A percentile compares a stretch with the other conserved stretches of the same genome.
Conservation (phyloP, 1,284 basidiomycete genomes). For the Leccinum brunneo-olivaceum region DNA sequence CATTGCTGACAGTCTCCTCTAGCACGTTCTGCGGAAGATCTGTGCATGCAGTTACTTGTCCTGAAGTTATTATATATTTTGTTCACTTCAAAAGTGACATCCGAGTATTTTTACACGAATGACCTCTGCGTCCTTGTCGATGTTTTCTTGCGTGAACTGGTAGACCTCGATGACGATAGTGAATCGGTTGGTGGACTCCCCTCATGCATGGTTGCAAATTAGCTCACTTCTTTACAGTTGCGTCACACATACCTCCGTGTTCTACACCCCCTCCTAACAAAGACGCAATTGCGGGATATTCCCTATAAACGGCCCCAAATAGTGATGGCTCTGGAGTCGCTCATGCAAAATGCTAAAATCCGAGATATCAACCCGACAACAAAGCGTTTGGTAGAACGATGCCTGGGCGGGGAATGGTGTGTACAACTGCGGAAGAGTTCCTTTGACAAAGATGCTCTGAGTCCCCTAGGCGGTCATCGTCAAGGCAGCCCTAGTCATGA, state of each 20-base stretch:
- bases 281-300: slow-evolving; percentile 81
- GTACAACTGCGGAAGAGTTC: slow-evolving; percentile 47
- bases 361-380: slow-evolving; percentile 84
- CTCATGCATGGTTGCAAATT: background rate
- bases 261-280: slow-evolving; percentile 88
- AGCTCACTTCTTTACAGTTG: slow-evolving; percentile 46
- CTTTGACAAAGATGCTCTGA: slow-evolving; percentile 26
- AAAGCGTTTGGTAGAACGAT: slow-evolving; percentile 86
- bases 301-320: slow-evolving; percentile 94
- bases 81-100: slow-evolving; percentile 89
- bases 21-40: slow-evolving; percentile 83
- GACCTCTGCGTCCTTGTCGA: slow-evolving; percentile 94
- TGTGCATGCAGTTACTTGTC: slow-evolving; percentile 92
- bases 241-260: slow-evolving; percentile 97
- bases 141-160: slow-evolving; percentile 89
- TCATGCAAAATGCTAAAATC: slow-evolving; percentile 71
- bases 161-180: slow-evolving; percentile 87
- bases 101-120: slow-evolving; percentile 98
- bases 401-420: slow-evolving; percentile 85
- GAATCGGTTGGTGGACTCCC: slow-evolving; percentile 66
- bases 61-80: slow-evolving; percentile 93
- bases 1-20: slow-evolving; percentile 6
- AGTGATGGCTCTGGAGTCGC: slow-evolving; percentile 73
- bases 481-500: slow-evolving; percentile 40
- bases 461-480: slow-evolving; percentile 24